phyloP scores from a whole-genome alignment of 2,329 filamentous ascomycete species.

The Talaromyces verruculosus region DNA sequence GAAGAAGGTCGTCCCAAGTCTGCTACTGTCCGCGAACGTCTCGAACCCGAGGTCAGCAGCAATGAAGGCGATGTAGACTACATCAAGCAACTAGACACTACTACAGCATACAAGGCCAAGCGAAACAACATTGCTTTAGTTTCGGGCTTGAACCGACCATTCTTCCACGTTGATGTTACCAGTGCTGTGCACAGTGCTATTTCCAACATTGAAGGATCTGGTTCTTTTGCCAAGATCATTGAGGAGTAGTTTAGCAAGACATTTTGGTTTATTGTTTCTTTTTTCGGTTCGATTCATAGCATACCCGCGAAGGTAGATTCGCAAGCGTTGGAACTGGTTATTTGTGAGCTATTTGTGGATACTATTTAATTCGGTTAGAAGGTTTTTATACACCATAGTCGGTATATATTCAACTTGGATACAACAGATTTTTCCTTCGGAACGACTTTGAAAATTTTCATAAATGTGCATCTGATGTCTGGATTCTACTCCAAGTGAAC shows the following conservation, averaged over 20 bases:
- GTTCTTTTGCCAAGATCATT: slow-evolving; percentile 3
- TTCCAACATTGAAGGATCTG: slow-evolving; percentile 55
- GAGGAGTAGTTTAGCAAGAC: slow-evolving; percentile 6
- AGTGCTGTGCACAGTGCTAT: slow-evolving; percentile 86
- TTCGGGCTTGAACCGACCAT: slow-evolving; percentile 80
- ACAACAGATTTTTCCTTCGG: background rate
- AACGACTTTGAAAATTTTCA: too few species aligned
- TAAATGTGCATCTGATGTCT: too few species aligned
- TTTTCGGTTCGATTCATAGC: slow-evolving; percentile 11
- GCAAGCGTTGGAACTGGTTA: slow-evolving; percentile 17
- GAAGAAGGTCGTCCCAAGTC: slow-evolving; percentile 37
- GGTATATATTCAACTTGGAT: background rate
- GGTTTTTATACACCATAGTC: background rate
- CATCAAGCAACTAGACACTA: slow-evolving; percentile 49
- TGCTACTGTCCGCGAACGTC: slow-evolving; percentile 34
- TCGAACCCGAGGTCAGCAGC: slow-evolving; percentile 31
- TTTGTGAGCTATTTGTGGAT: slow-evolving; percentile 1
- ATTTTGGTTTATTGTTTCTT: background rate
- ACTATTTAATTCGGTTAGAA: background rate
- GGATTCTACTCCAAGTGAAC: too few species aligned
- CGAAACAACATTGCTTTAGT: slow-evolving; percentile 61
- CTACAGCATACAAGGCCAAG: slow-evolving; percentile 46
- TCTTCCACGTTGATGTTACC: slow-evolving; percentile 92
- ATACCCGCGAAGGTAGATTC: slow-evolving; percentile 20
- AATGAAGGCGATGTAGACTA: slow-evolving; percentile 33